Evolutionary conservation across 1,284 basidiomycete species (phyloP), one percentile per base, ranked within the genome.

Genomic region (Austroboletus olivaceoglutinosus): DNA sequence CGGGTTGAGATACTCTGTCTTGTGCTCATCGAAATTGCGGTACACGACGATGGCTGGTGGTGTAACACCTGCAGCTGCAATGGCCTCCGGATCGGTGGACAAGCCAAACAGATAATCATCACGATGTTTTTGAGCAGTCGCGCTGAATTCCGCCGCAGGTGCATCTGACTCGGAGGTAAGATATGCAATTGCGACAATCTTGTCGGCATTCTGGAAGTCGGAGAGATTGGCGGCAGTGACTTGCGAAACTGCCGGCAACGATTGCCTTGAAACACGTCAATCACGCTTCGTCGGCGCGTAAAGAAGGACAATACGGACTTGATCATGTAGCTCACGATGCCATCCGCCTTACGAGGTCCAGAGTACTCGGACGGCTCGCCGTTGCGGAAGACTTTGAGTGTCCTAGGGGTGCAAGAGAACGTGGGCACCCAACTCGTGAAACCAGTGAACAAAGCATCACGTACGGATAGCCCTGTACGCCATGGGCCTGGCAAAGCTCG

Each of bases 291-390:
- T 4, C 18, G 3, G 5, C 23, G 19, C 21, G 22, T 22, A 38
- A 37, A 47, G 15, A 21, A 12, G 38, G 10, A 33, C n/a, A 18
- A 30, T 19, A 76, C 88, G 62, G 59, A 94, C 94, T 99, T 98
- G 77, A 83, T 72, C 97, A 99, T 98, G 80, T 98, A 98, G 69
- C 85, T 87, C 70, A 98, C 78, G 65, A 99, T 99, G 29, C 97
- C 96, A 60, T 99, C 97, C 16, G 93, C 87, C 73, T 98, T 93
- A 52, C 97, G 82, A 40, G 93, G 89, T 43, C 97, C 97, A 55
- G 68, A 73, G 74, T 99, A 99, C 48, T 93, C 89, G 21, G 76
- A 69, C 39, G 85, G 70, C 38, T 82, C 81, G 53, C 96, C 97
- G 57, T 90, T 82, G 61, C 88, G 87, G 85, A 95, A 99, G 43